phyloP scores from a whole-genome alignment of 2,329 filamentous ascomycete genomes.

The Bipolaris oryzae region DNA sequence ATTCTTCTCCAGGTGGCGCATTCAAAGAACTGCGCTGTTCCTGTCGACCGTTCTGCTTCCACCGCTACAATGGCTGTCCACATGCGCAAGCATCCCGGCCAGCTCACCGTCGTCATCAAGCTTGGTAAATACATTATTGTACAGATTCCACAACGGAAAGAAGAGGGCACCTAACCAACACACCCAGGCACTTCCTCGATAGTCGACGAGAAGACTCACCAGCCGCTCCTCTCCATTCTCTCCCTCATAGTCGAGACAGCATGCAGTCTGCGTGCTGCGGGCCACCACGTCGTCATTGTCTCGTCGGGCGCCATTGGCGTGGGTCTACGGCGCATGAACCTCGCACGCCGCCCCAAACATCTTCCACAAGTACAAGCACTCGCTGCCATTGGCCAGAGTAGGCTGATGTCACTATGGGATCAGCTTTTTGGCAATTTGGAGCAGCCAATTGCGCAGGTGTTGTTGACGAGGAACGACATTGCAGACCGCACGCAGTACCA shows the following conservation, averaged over 20 bases:
- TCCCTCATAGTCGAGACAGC: slow-evolving; percentile 94
- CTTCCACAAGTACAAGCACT: slow-evolving; percentile 90
- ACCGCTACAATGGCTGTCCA: slow-evolving; percentile 40
- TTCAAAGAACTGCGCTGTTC: no score
- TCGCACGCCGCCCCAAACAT: slow-evolving; percentile 86
- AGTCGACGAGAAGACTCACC: slow-evolving; percentile 92
- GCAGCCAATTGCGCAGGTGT: slow-evolving; percentile 92
- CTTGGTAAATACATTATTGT: slow-evolving; percentile 65
- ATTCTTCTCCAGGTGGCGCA: background rate
- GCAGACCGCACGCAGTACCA: slow-evolving; percentile 93
- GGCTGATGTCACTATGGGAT: slow-evolving; percentile 95
- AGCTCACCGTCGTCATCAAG: slow-evolving; percentile 82
- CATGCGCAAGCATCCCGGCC: slow-evolving; percentile 59
- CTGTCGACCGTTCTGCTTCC: background rate
- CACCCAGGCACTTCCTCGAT: slow-evolving; percentile 92
- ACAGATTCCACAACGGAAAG: slow-evolving; percentile 24
- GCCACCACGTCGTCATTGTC: slow-evolving; percentile 92
- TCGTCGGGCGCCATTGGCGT: slow-evolving; percentile 97
- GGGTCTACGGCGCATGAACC: slow-evolving; percentile 86
- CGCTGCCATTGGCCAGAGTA: slow-evolving; percentile 93
- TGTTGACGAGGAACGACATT: slow-evolving; percentile 94
- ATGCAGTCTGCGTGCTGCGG: slow-evolving; percentile 83
- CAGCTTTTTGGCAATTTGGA: slow-evolving; percentile 84
- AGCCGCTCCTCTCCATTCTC: slow-evolving; percentile 88
- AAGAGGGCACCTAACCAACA: slow-evolving; percentile 40